Percentiles rank a stretch among this genome's conserved stretches.
Evolutionary conservation across 2,329 filamentous ascomycete genomes (phyloP).

Genomic region (Claviceps humidiphila): DNA sequence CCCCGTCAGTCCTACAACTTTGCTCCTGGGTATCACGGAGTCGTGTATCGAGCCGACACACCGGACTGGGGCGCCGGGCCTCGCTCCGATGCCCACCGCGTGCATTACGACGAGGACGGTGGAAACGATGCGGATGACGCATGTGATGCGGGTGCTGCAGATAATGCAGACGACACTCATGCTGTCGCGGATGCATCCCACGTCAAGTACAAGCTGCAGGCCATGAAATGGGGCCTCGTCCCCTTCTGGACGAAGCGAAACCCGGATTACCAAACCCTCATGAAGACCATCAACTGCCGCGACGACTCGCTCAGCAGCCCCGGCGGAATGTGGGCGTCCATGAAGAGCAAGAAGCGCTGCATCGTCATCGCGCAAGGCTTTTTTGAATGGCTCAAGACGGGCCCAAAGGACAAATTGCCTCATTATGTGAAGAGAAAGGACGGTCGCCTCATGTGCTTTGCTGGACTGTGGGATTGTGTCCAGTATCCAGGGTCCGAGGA

Average conservation of each 20-base stretch:
- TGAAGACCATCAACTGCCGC: constrained; percentile 91
- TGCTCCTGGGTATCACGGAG: constrained; percentile 71
- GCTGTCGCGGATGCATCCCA: no score
- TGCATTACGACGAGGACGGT: not conserved
- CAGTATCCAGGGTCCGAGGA: constrained; percentile 47
- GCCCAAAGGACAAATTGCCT: constrained; percentile 63
- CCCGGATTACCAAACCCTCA: constrained; percentile 61
- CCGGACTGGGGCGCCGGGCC: constrained; percentile 45
- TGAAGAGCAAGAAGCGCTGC: constrained; percentile 84
- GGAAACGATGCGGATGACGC: constrained; percentile 1
- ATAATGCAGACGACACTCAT: no score
- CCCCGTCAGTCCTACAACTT: constrained; percentile 81
- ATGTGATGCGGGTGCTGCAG: not conserved
- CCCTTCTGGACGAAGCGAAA: constrained; percentile 86
- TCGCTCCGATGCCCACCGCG: constrained; percentile 6
- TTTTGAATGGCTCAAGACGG: constrained; percentile 88
- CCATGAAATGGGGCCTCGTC: constrained; percentile 92
- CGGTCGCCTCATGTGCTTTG: constrained; percentile 73
- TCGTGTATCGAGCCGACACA: constrained; percentile 71
- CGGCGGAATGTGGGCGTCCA: constrained; percentile 78
- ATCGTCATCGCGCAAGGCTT: constrained; percentile 84
- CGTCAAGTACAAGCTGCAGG: constrained; percentile 66
- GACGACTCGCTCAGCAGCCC: constrained; percentile 69
- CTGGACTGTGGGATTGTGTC: constrained; percentile 84
- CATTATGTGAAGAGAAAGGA: constrained; percentile 76